These are phyloP conservation scores for Yamadazyma blattariae DNA, from an alignment of 1,139 yeast species.

Conservation along the genomic window DNA sequence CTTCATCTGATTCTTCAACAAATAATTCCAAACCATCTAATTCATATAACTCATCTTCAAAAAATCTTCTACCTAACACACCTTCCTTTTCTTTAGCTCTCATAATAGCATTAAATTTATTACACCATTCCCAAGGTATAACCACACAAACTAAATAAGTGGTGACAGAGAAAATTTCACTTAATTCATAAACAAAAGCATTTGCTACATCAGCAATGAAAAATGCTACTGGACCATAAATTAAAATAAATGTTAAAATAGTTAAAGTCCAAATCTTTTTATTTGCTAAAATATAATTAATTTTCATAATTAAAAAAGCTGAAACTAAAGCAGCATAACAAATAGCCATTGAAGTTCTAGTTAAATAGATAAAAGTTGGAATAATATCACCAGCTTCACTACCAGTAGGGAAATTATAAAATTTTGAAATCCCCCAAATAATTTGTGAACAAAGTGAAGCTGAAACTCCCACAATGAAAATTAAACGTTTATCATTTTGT, in stretches of 20 bases:
- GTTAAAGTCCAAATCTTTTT: constrained; percentile 54
- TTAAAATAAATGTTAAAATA: constrained; percentile 53
- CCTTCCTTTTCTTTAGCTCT: constrained; percentile 73
- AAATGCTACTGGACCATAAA: constrained; percentile 66
- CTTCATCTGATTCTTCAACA: constrained; percentile 29
- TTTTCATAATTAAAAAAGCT: constrained; percentile 56
- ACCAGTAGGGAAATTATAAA: constrained; percentile 32
- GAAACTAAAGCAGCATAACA: constrained; percentile 68
- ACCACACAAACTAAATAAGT: constrained; percentile 73
- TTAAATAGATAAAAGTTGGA: constrained; percentile 76
- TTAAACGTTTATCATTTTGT: constrained; percentile 64
- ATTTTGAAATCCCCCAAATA: constrained; percentile 67
- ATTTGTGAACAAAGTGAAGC: constrained; percentile 60
- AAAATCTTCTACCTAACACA: constrained; percentile 73
- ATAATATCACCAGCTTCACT: constrained; percentile 56
- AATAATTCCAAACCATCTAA: constrained; percentile 43
- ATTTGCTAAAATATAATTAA: constrained; percentile 52
- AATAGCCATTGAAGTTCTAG: constrained; percentile 71
- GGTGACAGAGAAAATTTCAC: constrained; percentile 70
- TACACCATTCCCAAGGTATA: constrained; percentile 88
- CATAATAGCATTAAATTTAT: constrained; percentile 59
- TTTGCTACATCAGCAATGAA: constrained; percentile 78
- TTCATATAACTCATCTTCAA: constrained; percentile 62
- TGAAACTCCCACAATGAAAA: constrained; percentile 59
- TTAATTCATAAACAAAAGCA: constrained; percentile 66